A percentile compares a stretch with the other conserved stretches of the same genome.
These are phyloP conservation scores for Chlamydomonas asymmetrica DNA, from an alignment of 139 green algal species.

Conservation along the genomic window DNA sequence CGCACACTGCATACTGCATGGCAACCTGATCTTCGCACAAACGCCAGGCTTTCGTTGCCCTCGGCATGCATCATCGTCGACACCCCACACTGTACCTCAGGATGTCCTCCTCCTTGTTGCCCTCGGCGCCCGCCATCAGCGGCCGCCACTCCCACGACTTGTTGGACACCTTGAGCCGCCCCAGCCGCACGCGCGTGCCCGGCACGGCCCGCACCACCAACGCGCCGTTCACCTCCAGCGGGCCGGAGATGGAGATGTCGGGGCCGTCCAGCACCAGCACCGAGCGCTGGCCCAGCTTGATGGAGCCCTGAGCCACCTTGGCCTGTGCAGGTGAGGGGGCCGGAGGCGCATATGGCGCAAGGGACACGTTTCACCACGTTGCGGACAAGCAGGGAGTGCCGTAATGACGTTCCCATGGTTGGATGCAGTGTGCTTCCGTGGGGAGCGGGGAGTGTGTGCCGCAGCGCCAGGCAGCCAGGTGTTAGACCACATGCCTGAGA, in stretches of 20 bases:
- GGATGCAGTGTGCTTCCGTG: too few species aligned
- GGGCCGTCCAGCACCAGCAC: conserved; percentile 75
- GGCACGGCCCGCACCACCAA: conserved; percentile 67
- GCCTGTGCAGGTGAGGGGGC: conserved; percentile 14
- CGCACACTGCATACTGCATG: not conserved
- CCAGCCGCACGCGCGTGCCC: conserved; percentile 56
- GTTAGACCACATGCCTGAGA: too few species aligned
- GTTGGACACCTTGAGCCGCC: conserved; percentile 75
- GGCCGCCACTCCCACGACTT: conserved; percentile 77
- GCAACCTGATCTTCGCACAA: too few species aligned
- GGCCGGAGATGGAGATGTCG: conserved; percentile 55
- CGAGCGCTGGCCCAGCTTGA: conserved; percentile 50
- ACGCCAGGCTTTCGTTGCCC: too few species aligned
- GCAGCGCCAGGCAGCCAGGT: too few species aligned
- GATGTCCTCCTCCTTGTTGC: conserved; percentile 70
- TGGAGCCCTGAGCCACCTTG: conserved; percentile 41
- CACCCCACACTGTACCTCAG: too few species aligned
- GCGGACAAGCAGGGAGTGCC: not conserved
- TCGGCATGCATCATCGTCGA: too few species aligned
- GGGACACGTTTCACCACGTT: not conserved
- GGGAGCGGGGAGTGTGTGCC: not conserved
- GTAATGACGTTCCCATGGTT: not conserved
- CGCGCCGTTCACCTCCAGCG: conserved; percentile 58
- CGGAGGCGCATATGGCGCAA: not conserved
- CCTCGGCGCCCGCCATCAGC: conserved; percentile 48